Percentiles rank a stretch among this genome's conserved stretches.
phyloP scores from a whole-genome alignment of 2,329 filamentous ascomycete species.

The Colletotrichum australisinense region DNA sequence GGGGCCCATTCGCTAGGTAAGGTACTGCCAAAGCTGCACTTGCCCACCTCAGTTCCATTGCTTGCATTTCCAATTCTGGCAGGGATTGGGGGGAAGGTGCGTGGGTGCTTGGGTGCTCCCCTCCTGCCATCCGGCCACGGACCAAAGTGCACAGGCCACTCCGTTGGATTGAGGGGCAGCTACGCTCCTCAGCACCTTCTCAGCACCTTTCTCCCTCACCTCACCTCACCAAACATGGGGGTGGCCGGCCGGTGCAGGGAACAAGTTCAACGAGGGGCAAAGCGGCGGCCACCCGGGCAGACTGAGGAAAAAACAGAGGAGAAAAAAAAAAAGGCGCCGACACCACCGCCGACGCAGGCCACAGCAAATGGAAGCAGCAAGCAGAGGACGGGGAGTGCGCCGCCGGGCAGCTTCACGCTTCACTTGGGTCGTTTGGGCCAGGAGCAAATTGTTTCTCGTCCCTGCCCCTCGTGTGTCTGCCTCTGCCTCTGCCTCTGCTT shows the following conservation, averaged over 20 bases:
- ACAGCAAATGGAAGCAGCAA: background rate
- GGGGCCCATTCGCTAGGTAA: background rate
- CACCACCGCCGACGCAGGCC: background rate
- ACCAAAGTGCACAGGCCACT: background rate
- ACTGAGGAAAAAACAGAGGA: background rate
- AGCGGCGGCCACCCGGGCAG: background rate
- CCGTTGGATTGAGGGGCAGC: constrained; percentile 19
- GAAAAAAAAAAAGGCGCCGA: background rate
- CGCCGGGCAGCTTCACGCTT: background rate
- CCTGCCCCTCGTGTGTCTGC: constrained; percentile 20
- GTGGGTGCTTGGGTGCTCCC: background rate
- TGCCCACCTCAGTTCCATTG: background rate
- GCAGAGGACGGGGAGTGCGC: background rate
- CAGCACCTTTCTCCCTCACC: constrained; percentile 3
- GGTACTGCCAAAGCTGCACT: constrained; percentile 8
- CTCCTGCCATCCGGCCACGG: background rate
- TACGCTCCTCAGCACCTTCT: constrained; percentile 13
- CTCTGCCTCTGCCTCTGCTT: background rate
- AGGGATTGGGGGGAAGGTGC: background rate
- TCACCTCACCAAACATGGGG: background rate
- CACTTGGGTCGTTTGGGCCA: background rate
- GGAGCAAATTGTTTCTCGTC: constrained; percentile 29
- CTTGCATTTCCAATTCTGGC: background rate
- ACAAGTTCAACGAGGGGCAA: constrained; percentile 21
- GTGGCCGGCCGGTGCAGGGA: background rate